phyloP scores from a whole-genome alignment of 129 eudicot species.

The Flaveria linearis region DNA sequence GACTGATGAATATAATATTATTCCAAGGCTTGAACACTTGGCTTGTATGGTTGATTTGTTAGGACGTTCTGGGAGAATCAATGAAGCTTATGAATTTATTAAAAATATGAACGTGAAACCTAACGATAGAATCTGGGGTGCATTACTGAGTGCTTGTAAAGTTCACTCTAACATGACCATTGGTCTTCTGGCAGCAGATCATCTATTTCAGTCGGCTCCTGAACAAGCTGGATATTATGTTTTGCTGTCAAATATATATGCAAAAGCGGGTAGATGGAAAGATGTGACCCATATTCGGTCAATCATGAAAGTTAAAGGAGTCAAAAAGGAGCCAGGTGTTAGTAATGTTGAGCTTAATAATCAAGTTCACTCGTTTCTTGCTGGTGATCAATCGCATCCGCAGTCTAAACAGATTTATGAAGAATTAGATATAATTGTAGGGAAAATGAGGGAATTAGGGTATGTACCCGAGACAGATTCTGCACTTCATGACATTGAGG shows the following conservation, averaged over 20 bases:
- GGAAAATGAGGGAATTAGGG: constrained; percentile 70
- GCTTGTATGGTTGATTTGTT: constrained; percentile 87
- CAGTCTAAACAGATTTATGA: constrained; percentile 56
- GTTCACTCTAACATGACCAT: constrained; percentile 63
- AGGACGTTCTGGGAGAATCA: constrained; percentile 64
- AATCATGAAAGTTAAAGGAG: constrained; percentile 70
- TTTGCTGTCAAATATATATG: constrained; percentile 79
- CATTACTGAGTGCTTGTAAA: constrained; percentile 74
- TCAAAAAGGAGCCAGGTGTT: constrained; percentile 71
- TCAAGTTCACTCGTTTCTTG: constrained; percentile 62
- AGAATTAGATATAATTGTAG: constrained; percentile 50
- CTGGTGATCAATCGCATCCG: constrained; percentile 72
- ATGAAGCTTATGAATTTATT: constrained; percentile 62
- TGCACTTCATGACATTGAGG: constrained; percentile 83
- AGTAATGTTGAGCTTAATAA: constrained; percentile 74
- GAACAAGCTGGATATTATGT: constrained; percentile 84
- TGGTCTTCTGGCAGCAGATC: constrained; percentile 81
- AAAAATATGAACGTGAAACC: constrained; percentile 64
- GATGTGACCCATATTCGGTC: constrained; percentile 64
- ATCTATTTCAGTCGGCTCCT: constrained; percentile 65
- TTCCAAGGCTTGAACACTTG: constrained; percentile 75
- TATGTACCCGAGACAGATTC: constrained; percentile 63
- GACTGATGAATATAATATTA: constrained; percentile 55
- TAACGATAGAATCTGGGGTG: constrained; percentile 84
- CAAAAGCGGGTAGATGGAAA: constrained; percentile 89